Conservation (phyloP, 2,329 filamentous ascomycete genomes). For the Cercospora berteroae region DNA sequence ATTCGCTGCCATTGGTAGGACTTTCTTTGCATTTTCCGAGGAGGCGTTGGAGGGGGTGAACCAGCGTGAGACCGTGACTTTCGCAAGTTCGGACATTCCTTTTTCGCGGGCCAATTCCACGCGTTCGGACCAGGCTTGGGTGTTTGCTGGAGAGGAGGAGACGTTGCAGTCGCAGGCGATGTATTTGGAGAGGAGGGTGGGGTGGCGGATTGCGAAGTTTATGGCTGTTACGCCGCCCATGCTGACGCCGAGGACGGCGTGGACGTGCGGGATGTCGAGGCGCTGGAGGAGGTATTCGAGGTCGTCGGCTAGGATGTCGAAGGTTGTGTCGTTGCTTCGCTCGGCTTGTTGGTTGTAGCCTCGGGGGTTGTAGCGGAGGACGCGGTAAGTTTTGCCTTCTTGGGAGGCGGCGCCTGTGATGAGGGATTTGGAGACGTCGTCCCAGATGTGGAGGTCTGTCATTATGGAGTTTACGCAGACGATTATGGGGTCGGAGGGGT, state of each 20-base stretch:
- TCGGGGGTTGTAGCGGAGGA: slow-evolving; percentile 75
- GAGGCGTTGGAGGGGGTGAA: slow-evolving; percentile 63
- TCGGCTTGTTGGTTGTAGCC: slow-evolving; percentile 56
- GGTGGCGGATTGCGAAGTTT: slow-evolving; percentile 67
- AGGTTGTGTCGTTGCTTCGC: slow-evolving; percentile 45
- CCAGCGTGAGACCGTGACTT: slow-evolving; percentile 72
- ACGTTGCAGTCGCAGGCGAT: slow-evolving; percentile 78
- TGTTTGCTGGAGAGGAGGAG: slow-evolving; percentile 69
- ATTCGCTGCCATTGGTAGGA: slow-evolving; percentile 65
- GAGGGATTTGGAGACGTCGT: slow-evolving; percentile 65
- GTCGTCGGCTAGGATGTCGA: slow-evolving; percentile 68
- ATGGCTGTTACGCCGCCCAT: slow-evolving; percentile 78
- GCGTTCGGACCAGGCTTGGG: slow-evolving; percentile 75
- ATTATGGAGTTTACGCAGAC: slow-evolving; percentile 79
- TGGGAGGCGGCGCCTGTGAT: slow-evolving; percentile 39
- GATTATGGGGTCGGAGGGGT: slow-evolving; percentile 66
- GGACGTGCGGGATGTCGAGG: slow-evolving; percentile 65
- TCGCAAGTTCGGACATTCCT: slow-evolving; percentile 56
- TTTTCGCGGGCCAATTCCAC: slow-evolving; percentile 57
- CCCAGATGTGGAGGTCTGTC: slow-evolving; percentile 78
- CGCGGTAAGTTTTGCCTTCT: slow-evolving; percentile 62
- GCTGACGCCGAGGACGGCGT: slow-evolving; percentile 71
- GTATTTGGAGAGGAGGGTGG: slow-evolving; percentile 58
- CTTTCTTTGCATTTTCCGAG: slow-evolving; percentile 55
- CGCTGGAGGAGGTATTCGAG: slow-evolving; percentile 64